Evolutionary conservation across 2,329 filamentous ascomycete genomes (phyloP), one percentile per base, ranked within the genome.

Genomic region (Dactylellina cionopaga): DNA sequence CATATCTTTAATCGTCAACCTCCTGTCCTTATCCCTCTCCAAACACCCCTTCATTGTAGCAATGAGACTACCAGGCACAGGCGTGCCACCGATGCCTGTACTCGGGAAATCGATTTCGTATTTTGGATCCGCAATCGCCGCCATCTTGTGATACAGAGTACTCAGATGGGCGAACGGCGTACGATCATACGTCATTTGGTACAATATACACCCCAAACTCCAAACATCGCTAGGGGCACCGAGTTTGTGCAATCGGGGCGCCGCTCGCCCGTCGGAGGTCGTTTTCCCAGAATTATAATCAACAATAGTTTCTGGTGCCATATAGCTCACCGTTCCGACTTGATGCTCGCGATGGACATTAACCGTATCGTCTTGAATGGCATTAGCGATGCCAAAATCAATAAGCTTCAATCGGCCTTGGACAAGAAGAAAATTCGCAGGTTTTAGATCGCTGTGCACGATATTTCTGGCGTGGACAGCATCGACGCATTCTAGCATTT

Each of bases 131-230:
- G 92, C 91, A 78, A 96, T 95, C 70, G 91, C 91, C 80, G 92
- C 89, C 79, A 96, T 95, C 19, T 92, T 89, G 35, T 91, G 88
- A 83, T 96, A 91, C 78, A 89, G 91, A 80, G 94, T 95, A 68
- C 87, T 84, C 76, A 99, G 96, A 79, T 98, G 93, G 11, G 90
- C 92, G 78, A 99, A 99, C 0, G 95, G 95, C 2, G 92, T 90
- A n/a, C 90, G 86, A n/a, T 95, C 95, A 79, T 99, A 99, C 0
- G 94, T 91, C 91, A 99, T 96, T 79, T 98, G 94, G 82, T 96
- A 99, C 11, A 99, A 84, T 73, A 99, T 98, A 79, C 95, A 99
- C 15, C 95, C 95, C 11, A 99, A 82, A 79, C 90, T 94, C 95
- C 95, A 99, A 15, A 99, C 89, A 80, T 99, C 95, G 76, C 90